Conservation (phyloP, 306 rosid genomes). For the Hippophae gyantsensis region DNA sequence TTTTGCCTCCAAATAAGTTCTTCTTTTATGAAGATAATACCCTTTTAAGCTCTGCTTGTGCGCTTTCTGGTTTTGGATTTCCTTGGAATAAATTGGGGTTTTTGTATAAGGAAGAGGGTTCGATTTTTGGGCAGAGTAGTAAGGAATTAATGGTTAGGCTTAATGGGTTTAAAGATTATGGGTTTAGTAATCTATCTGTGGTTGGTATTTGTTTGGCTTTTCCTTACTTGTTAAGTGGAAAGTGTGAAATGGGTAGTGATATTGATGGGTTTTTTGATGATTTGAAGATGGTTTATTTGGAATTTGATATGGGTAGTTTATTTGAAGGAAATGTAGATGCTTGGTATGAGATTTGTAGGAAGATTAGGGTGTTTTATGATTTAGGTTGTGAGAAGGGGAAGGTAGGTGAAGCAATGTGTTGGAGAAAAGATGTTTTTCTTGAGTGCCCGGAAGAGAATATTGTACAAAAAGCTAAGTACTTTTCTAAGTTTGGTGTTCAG, state of each 20-base stretch:
- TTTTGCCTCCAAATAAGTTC: conserved; percentile 49
- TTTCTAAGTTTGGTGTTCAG: conserved; percentile 43
- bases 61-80: conserved; percentile 56
- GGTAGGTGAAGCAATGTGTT: conserved; percentile 34
- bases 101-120: conserved; percentile 37
- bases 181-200: conserved; percentile 43
- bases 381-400: conserved; percentile 36
- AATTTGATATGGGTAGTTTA: conserved; percentile 37
- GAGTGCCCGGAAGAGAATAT: conserved; percentile 39
- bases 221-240: conserved; percentile 39
- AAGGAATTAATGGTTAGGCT: conserved; percentile 38
- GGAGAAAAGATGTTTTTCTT: conserved; percentile 37
- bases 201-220: conserved; percentile 64
- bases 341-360: conserved; percentile 52
- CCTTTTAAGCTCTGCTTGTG: conserved; percentile 46
- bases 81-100: conserved; percentile 71
- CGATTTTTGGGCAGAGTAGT: conserved; percentile 28
- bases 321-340: conserved; percentile 50
- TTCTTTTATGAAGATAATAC: conserved; percentile 55
- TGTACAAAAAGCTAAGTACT: conserved; percentile 32
- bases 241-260: conserved; percentile 16
- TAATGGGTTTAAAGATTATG: conserved; percentile 28
- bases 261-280: conserved; percentile 35
- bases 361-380: conserved; percentile 50
- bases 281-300: conserved; percentile 37